Evolutionary conservation across 2,329 filamentous ascomycete species (phyloP).

Genomic region (Periconia sp.): DNA sequence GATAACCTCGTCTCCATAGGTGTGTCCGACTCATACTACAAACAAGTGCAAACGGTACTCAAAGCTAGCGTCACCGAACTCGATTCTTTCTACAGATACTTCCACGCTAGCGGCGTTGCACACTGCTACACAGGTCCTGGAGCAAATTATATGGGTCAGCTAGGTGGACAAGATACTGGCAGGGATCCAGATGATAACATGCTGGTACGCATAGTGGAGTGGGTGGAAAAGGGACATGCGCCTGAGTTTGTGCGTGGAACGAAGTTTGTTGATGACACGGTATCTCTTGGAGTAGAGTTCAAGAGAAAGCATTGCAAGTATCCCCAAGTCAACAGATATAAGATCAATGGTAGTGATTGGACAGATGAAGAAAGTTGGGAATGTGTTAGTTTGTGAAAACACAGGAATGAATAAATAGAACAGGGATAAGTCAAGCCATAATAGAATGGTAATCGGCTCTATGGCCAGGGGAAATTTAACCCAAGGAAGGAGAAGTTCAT

Average conservation of each 20-base stretch:
- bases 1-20: slow-evolving; percentile 14
- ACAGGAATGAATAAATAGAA: too few species aligned
- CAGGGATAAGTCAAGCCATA: too few species aligned
- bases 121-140: slow-evolving; percentile 24
- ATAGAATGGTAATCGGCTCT: too few species aligned
- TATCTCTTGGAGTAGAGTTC: slow-evolving; percentile 48
- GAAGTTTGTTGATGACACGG: slow-evolving; percentile 45
- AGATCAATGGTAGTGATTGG: slow-evolving; percentile 18
- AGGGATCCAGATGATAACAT: slow-evolving; percentile 46
- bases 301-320: slow-evolving; percentile 55
- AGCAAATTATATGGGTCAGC: slow-evolving; percentile 12
- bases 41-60: slow-evolving; percentile 10
- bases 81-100: slow-evolving; percentile 25
- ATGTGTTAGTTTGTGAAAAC: too few species aligned
- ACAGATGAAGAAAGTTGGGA: slow-evolving; percentile 19
- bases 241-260: slow-evolving; percentile 43
- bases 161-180: slow-evolving; percentile 4
- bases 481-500: neutral
- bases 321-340: slow-evolving; percentile 20
- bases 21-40: slow-evolving; percentile 15
- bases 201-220: slow-evolving; percentile 51
- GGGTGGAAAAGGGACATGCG: slow-evolving; percentile 49
- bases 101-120: slow-evolving; percentile 16
- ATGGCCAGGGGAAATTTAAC: too few species aligned
- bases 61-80: slow-evolving; percentile 9